phyloP scores from a whole-genome alignment of 768 basidiomycete species.

The Hemileccinum rubropunctum region DNA sequence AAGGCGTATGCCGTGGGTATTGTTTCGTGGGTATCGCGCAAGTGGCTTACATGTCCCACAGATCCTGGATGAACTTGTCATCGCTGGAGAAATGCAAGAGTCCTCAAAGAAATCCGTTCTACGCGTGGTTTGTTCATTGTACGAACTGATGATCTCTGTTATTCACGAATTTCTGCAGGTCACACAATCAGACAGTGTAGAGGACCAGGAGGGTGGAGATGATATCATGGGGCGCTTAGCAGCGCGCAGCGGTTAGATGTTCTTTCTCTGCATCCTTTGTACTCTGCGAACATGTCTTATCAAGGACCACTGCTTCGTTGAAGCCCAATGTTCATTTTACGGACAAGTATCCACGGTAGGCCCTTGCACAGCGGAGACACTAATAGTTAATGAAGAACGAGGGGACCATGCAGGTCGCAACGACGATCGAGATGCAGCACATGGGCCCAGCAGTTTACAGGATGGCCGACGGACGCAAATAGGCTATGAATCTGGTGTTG shows the following conservation, averaged over 20 bases:
- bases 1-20: slow-evolving; percentile 80
- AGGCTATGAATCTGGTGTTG: slow-evolving; percentile 16
- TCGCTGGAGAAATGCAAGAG: slow-evolving; percentile 93
- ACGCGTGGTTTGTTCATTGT: slow-evolving; percentile 43
- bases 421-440: background rate
- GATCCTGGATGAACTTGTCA: slow-evolving; percentile 91
- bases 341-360: background rate
- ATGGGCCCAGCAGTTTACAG: slow-evolving; percentile 1
- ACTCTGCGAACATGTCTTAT: slow-evolving; percentile 13
- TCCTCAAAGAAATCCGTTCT: slow-evolving; percentile 75
- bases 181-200: slow-evolving; percentile 79
- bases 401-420: background rate
- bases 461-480: background rate
- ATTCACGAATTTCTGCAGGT: slow-evolving; percentile 45
- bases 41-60: slow-evolving; percentile 24
- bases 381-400: background rate
- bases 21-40: background rate
- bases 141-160: slow-evolving; percentile 8
- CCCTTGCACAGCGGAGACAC: background rate
- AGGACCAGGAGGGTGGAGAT: slow-evolving; percentile 83
- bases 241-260: slow-evolving; percentile 63
- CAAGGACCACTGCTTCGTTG: slow-evolving; percentile 31
- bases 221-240: slow-evolving; percentile 77
- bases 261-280: slow-evolving; percentile 1
- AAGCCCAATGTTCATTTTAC: slow-evolving; percentile 4